Percentiles rank a stretch among this genome's conserved stretches.
These are phyloP conservation scores for Populus tremula DNA, from an alignment of 345 rosid species.

Conservation along the genomic window DNA sequence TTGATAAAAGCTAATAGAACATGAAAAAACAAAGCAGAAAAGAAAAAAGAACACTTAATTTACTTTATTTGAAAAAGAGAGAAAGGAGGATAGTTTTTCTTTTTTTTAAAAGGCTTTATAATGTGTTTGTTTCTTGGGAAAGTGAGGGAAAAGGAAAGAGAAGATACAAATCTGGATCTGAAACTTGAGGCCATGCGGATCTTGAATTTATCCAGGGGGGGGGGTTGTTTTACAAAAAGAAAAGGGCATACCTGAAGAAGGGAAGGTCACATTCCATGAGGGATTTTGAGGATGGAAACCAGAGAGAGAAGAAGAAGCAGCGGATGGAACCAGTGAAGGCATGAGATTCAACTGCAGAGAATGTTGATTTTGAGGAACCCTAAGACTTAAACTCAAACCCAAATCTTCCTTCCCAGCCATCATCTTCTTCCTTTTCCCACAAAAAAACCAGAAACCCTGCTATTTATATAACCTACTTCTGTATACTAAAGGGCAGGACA, in stretches of 20 bases:
- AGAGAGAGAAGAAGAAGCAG: slow-evolving; percentile 37
- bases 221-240: neutral
- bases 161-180: neutral
- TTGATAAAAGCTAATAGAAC: neutral
- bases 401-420: slow-evolving; percentile 74
- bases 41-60: neutral
- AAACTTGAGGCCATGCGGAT: neutral
- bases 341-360: slow-evolving; percentile 56
- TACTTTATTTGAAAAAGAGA: neutral
- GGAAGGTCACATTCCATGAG: slow-evolving; percentile 51
- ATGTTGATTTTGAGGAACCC: slow-evolving; percentile 42
- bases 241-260: slow-evolving; percentile 43
- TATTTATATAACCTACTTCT: neutral
- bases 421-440: slow-evolving; percentile 22
- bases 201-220: neutral
- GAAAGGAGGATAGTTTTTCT: neutral
- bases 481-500: neutral
- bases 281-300: slow-evolving; percentile 40
- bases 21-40: slow-evolving; percentile 2
- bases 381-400: slow-evolving; percentile 76
- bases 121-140: slow-evolving; percentile 28
- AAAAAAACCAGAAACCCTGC: neutral
- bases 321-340: slow-evolving; percentile 36
- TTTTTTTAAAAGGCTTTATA: neutral
- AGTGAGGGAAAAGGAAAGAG: slow-evolving; percentile 1